Evolutionary conservation across 345 rosid species (phyloP), one percentile per base, ranked within the genome.

Genomic region (Sonneratia caseolaris): DNA sequence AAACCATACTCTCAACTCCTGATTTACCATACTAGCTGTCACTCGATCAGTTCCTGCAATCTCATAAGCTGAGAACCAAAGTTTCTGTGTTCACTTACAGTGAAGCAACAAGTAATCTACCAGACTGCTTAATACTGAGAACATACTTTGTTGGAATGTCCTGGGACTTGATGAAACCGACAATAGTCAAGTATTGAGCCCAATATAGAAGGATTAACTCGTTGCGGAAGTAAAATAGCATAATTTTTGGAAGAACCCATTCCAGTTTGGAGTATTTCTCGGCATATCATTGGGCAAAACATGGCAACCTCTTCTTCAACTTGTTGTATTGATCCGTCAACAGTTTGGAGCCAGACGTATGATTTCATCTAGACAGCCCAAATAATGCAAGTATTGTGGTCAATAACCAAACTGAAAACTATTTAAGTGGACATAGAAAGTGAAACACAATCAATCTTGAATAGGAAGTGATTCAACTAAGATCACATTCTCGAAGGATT

Each of bases 261-360:
- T 77, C 96, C 90, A 49, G 79, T 88, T 70, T 83, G 91, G 75
- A 86, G 49, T 48, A 92, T 89, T 80, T 93, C 96, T 66, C 83
- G 88, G 73, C 89, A 89, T 81, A 93, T 93, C 89, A 93, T 80
- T 75, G 96, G 96, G 77, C 96, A 91, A 83, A 85, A 93, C 92
- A 89, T 89, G 68, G 97, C 97, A 82, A 89, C 89, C 88, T 87
- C 96, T 80, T 89, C 86, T 77, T 93, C 98, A 71, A 91, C 96
- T 89, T 86, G 96, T 71, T 89, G 98, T 78, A 86, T 78, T 56
- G 93, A 89, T 62, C 97, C 97, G 80, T 93, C 98, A 64, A 85
- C 85, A 73, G 93, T 93, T 77, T 88, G 91, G 70, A 91, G 86
- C 98, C 98, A 93, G 66, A 93, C 82, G 73, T 84, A 93, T 3